Conservation (phyloP, 345 rosid species). For the Carallia pectinifolia region DNA sequence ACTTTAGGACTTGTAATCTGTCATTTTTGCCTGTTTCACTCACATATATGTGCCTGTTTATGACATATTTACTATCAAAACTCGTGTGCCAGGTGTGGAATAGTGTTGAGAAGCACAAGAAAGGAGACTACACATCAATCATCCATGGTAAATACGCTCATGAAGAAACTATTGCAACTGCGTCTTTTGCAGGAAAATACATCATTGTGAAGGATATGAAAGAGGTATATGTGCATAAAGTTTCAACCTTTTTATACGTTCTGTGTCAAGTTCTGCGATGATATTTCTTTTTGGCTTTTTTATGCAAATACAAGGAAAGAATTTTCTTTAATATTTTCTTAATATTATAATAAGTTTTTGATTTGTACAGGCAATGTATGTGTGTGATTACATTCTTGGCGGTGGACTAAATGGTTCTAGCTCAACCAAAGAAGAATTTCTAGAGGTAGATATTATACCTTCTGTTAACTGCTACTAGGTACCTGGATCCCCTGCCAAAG, state of each 20-base stretch:
- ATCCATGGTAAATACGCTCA: constrained; percentile 92
- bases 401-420: constrained; percentile 82
- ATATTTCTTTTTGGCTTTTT: background rate
- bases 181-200: constrained; percentile 83
- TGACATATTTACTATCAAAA: background rate
- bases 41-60: background rate
- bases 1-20: background rate
- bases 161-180: constrained; percentile 92
- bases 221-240: constrained; percentile 49
- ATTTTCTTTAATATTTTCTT: background rate
- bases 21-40: constrained; percentile 1
- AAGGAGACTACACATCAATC: constrained; percentile 81
- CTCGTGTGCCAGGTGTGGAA: constrained; percentile 71
- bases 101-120: constrained; percentile 90
- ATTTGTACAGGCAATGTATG: constrained; percentile 64
- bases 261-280: background rate
- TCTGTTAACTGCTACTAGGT: background rate
- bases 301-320: background rate
- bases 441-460: constrained; percentile 52
- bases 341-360: background rate
- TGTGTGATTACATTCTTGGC: constrained; percentile 94
- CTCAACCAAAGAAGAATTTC: constrained; percentile 83
- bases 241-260: background rate
- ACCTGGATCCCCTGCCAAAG: constrained; percentile 3
- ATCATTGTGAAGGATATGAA: constrained; percentile 76